Evolutionary conservation across 2,329 filamentous ascomycete species (phyloP).

Genomic region (Botryotinia calthae): DNA sequence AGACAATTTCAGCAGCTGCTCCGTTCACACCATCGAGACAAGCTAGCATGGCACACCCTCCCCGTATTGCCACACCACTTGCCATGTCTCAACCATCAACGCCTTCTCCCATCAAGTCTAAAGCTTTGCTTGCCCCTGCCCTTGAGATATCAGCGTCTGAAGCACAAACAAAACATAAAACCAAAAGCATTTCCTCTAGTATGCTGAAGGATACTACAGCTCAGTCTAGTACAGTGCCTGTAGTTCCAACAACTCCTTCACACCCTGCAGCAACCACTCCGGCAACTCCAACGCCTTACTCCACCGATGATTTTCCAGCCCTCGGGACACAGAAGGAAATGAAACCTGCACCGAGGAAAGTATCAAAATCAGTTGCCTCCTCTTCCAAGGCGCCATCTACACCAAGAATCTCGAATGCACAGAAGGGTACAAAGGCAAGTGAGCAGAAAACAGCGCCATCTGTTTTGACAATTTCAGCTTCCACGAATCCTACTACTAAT

Average conservation of each 20-base stretch:
- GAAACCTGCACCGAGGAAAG: conserved; percentile 25
- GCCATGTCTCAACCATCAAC: conserved; percentile 34
- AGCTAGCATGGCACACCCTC: conserved; percentile 25
- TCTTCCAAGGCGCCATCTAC: conserved; percentile 18
- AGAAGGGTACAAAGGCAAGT: conserved; percentile 23
- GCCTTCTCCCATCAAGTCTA: conserved; percentile 22
- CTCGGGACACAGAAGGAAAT: conserved; percentile 41
- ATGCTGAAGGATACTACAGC: conserved; percentile 47
- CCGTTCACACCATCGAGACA: conserved; percentile 35
- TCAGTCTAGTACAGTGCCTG: conserved; percentile 28
- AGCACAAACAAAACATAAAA: conserved; percentile 42
- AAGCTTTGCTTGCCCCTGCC: background rate
- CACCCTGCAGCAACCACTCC: conserved; percentile 38
- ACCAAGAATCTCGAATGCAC: conserved; percentile 15
- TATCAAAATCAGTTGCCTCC: conserved; percentile 22
- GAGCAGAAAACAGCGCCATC: conserved; percentile 37
- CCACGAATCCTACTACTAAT: conserved; percentile 45
- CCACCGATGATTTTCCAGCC: conserved; percentile 58
- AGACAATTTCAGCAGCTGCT: conserved; percentile 34
- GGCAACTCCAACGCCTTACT: conserved; percentile 2
- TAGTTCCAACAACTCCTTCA: conserved; percentile 44
- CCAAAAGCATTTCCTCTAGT: conserved; percentile 48
- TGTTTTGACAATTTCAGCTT: conserved; percentile 45
- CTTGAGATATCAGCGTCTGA: conserved; percentile 4
- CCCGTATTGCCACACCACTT: conserved; percentile 34